Conservation (phyloP, 371 early-diverging fungal species). For the Syncephalastrum contaminatum region DNA sequence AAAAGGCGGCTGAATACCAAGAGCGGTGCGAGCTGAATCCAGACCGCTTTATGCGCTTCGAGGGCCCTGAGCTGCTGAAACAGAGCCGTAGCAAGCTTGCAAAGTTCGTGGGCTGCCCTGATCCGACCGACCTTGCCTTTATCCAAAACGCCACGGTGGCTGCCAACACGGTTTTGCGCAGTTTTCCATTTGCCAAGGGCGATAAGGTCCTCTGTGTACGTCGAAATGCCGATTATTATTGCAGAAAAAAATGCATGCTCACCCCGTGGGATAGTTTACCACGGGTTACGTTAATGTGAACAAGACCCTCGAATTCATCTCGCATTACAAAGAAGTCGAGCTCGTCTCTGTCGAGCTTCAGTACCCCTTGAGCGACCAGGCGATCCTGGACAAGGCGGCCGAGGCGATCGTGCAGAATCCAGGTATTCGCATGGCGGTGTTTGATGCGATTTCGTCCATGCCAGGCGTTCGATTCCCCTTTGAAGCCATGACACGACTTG, state of each 20-base stretch:
- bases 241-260: too few relatives aligned
- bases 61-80: conserved; percentile 7
- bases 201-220: conserved; percentile 39
- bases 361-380: conserved; percentile 31
- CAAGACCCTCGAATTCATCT: too few relatives aligned
- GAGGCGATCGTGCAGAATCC: conserved; percentile 19
- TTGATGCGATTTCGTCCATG: conserved; percentile 58
- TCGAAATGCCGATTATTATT: background rate
- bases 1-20: conserved; percentile 10
- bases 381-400: conserved; percentile 24
- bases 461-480: conserved; percentile 61
- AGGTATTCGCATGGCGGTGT: conserved; percentile 46
- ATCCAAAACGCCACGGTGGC: conserved; percentile 43
- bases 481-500: conserved; percentile 44
- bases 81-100: conserved; percentile 18
- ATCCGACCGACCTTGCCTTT: conserved; percentile 38
- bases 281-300: conserved; percentile 45
- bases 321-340: conserved; percentile 14
- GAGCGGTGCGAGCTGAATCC: conserved; percentile 10
- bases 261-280: conserved; percentile 10
- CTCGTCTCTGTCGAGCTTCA: conserved; percentile 28
- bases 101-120: conserved; percentile 25
- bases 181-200: conserved; percentile 34
- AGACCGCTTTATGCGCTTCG: conserved; percentile 15
- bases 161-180: conserved; percentile 37